phyloP scores from a whole-genome alignment of 192 early-diverging fungal genomes.

The Coemansia reversa region DNA sequence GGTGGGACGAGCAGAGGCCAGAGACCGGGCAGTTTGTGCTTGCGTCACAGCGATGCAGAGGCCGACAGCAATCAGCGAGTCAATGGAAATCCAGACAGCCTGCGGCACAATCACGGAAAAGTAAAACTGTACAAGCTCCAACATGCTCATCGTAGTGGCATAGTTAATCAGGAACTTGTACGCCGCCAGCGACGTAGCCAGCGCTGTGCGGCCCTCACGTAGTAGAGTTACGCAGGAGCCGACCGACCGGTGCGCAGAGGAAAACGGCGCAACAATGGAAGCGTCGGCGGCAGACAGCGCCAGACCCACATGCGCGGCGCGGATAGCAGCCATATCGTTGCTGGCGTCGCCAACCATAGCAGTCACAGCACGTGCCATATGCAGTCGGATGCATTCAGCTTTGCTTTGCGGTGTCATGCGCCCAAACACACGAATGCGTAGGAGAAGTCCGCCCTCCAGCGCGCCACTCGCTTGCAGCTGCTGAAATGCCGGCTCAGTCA shows the following conservation, averaged over 20 bases:
- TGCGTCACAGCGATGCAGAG: slow-evolving; percentile 68
- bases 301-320: slow-evolving; percentile 77
- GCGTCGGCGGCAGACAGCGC: slow-evolving; percentile 80
- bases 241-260: slow-evolving; percentile 61
- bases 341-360: slow-evolving; percentile 90
- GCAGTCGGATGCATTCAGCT: slow-evolving; percentile 67
- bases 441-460: slow-evolving; percentile 57
- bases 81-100: slow-evolving; percentile 73
- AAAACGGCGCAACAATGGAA: slow-evolving; percentile 85
- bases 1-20: slow-evolving; percentile 66
- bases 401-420: slow-evolving; percentile 81
- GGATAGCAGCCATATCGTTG: slow-evolving; percentile 81
- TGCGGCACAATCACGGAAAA: slow-evolving; percentile 73
- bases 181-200: slow-evolving; percentile 72
- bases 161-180: slow-evolving; percentile 80
- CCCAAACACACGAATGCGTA: slow-evolving; percentile 73
- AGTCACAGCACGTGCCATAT: slow-evolving; percentile 77
- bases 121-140: slow-evolving; percentile 69
- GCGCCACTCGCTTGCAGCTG: slow-evolving; percentile 34
- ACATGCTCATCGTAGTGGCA: slow-evolving; percentile 68
- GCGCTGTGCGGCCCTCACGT: slow-evolving; percentile 68
- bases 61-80: slow-evolving; percentile 63
- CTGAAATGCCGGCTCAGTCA: slow-evolving; percentile 71
- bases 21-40: slow-evolving; percentile 57
- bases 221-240: slow-evolving; percentile 71